phyloP scores from a whole-genome alignment of 1,284 basidiomycete genomes.

The Serendipita sp. region DNA sequence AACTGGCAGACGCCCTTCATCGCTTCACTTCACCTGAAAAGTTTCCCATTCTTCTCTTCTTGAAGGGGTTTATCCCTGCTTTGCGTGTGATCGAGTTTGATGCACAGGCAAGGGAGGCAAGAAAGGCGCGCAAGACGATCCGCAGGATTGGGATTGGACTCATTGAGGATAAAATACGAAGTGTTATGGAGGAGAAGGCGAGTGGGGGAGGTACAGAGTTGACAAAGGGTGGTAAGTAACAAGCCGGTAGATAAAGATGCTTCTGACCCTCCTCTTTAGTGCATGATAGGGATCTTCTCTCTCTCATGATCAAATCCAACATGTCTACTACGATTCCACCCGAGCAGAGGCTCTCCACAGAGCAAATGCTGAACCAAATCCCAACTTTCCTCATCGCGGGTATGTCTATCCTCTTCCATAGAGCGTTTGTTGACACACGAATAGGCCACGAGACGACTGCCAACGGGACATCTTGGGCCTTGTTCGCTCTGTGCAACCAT shows the following conservation, averaged over 20 bases:
- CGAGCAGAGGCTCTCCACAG: constrained; percentile 63
- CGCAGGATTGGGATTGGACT: constrained; percentile 50
- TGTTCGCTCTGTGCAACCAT: constrained; percentile 45
- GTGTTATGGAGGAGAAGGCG: constrained; percentile 39
- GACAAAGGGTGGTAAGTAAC: constrained; percentile 20
- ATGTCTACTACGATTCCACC: constrained; percentile 42
- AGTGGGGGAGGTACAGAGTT: constrained; percentile 23
- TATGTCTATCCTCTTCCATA: background rate
- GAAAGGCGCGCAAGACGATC: constrained; percentile 46
- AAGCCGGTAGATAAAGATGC: constrained; percentile 41
- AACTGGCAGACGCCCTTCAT: constrained; percentile 48
- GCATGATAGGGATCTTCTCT: background rate
- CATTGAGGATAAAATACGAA: constrained; percentile 48
- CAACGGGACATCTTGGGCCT: constrained; percentile 35
- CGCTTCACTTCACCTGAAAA: constrained; percentile 42
- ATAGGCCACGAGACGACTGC: constrained; percentile 63
- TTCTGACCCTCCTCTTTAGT: constrained; percentile 21
- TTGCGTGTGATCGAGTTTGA: constrained; percentile 35
- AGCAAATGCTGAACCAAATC: constrained; percentile 66
- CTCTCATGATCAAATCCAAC: constrained; percentile 41
- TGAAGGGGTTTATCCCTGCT: background rate
- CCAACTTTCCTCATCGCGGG: constrained; percentile 81
- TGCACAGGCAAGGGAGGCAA: constrained; percentile 32
- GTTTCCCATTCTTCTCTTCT: background rate
- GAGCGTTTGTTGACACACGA: too few relatives aligned